Conservation (phyloP, 805 yeast species). For the Blastobotrys muscicola region DNA sequence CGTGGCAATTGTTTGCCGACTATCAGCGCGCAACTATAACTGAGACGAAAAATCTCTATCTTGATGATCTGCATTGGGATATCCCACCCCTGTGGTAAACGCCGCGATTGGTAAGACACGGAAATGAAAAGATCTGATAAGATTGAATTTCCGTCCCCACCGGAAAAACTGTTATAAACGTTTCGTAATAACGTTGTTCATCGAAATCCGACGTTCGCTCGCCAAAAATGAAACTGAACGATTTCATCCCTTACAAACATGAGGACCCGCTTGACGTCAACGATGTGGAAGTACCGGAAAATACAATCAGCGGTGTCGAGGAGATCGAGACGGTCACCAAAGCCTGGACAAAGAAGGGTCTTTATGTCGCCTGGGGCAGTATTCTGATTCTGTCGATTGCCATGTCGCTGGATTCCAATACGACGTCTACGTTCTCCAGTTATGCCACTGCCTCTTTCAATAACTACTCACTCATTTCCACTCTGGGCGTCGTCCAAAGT, state of each 20-base stretch:
- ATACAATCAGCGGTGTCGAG: conserved; percentile 2
- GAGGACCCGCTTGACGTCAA: conserved; percentile 13
- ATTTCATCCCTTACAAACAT: background rate
- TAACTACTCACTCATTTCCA: conserved; percentile 33
- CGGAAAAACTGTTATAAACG: too few species aligned
- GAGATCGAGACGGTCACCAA: conserved; percentile 7
- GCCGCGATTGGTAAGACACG: too few species aligned
- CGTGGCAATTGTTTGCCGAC: too few species aligned
- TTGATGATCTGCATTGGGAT: too few species aligned
- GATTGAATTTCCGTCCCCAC: too few species aligned
- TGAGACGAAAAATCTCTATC: too few species aligned
- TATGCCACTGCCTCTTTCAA: conserved; percentile 34
- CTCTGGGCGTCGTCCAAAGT: conserved; percentile 32
- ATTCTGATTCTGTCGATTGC: conserved; percentile 8
- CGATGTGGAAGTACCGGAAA: background rate
- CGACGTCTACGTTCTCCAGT: conserved; percentile 19
- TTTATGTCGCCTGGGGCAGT: conserved; percentile 7
- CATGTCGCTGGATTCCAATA: conserved; percentile 5
- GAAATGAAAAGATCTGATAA: too few species aligned
- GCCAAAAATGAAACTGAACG: too few species aligned
- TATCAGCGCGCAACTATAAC: too few species aligned
- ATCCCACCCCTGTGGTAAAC: too few species aligned
- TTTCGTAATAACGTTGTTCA: too few species aligned
- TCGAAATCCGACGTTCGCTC: too few species aligned
- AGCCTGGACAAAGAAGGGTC: conserved; percentile 6